Evolutionary conservation across 352 stramenopile species (phyloP).

Genomic region (Globisporangium nodosum): DNA sequence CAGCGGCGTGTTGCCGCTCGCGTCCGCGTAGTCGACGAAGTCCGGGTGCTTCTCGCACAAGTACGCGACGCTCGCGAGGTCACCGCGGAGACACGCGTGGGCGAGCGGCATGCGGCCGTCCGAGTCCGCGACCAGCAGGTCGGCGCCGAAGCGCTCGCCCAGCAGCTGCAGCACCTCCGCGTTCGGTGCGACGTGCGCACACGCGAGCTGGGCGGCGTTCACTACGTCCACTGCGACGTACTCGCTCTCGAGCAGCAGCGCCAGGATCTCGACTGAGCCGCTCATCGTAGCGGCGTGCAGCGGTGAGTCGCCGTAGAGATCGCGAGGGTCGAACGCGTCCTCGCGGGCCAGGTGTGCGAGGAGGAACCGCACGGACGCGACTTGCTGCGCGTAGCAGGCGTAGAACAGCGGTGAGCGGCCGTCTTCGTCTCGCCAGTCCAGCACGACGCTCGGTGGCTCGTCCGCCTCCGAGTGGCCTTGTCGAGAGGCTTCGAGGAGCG

Average conservation of each 20-base stretch:
- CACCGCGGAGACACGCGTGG: slow-evolving; percentile 51
- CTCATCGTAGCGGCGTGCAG: slow-evolving; percentile 52
- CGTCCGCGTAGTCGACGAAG: slow-evolving; percentile 68
- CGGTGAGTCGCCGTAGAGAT: slow-evolving; percentile 13
- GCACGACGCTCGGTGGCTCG: slow-evolving; percentile 9
- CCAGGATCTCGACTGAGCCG: slow-evolving; percentile 21
- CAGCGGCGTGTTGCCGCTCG: slow-evolving; percentile 57
- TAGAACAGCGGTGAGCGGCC: slow-evolving; percentile 70
- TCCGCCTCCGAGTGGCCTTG: neutral
- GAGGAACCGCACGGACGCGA: slow-evolving; percentile 39
- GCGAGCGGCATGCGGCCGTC: slow-evolving; percentile 56
- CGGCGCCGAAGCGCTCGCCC: slow-evolving; percentile 30
- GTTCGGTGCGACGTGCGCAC: slow-evolving; percentile 40
- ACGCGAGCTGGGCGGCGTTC: slow-evolving; percentile 32
- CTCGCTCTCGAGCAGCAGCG: slow-evolving; percentile 32
- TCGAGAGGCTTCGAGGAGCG: slow-evolving; percentile 8
- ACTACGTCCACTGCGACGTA: slow-evolving; percentile 34
- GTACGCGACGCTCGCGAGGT: slow-evolving; percentile 44
- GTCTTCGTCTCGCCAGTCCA: slow-evolving; percentile 58
- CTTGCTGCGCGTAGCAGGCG: slow-evolving; percentile 53
- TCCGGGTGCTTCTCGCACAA: slow-evolving; percentile 45
- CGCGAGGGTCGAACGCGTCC: slow-evolving; percentile 3
- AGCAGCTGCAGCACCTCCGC: slow-evolving; percentile 30
- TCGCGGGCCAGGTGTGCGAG: slow-evolving; percentile 13
- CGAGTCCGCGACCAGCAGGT: slow-evolving; percentile 44